phyloP scores from a whole-genome alignment of 2,329 filamentous ascomycete genomes.

The Colletotrichum sp. region DNA sequence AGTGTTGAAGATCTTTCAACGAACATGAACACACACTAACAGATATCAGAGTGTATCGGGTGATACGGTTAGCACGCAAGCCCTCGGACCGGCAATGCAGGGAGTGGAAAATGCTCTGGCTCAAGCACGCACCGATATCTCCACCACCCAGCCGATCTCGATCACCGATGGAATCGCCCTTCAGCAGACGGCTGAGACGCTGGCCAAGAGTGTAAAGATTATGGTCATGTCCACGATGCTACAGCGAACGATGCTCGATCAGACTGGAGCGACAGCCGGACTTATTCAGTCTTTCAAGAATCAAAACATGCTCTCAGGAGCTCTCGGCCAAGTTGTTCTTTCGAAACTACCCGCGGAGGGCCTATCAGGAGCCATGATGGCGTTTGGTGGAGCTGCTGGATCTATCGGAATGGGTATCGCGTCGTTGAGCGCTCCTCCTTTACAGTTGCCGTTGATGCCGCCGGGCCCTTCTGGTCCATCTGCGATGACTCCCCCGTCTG shows the following conservation, averaged over 20 bases:
- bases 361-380: not conserved
- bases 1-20: not conserved
- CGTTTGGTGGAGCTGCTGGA: not conserved
- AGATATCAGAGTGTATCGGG: not conserved
- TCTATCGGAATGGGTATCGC: not conserved
- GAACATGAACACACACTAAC: not conserved
- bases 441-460: not conserved
- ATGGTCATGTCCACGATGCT: slow-evolving; percentile 19
- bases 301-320: slow-evolving; percentile 8
- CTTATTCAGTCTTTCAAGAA: slow-evolving; percentile 4
- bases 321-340: not conserved
- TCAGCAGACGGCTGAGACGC: not conserved
- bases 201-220: slow-evolving; percentile 20
- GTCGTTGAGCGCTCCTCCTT: slow-evolving; percentile 21
- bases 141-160: slow-evolving; percentile 26
- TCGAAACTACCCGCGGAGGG: slow-evolving; percentile 12
- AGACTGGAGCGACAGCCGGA: not conserved
- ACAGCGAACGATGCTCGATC: slow-evolving; percentile 9
- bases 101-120: slow-evolving; percentile 14
- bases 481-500: not conserved
- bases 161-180: slow-evolving; percentile 25
- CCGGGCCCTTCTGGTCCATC: not conserved
- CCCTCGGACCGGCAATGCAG: not conserved
- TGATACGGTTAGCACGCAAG: not conserved
- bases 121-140: slow-evolving; percentile 2